Conservation (phyloP, 2,329 filamentous ascomycete genomes). For the Fonsecaea monophora region DNA sequence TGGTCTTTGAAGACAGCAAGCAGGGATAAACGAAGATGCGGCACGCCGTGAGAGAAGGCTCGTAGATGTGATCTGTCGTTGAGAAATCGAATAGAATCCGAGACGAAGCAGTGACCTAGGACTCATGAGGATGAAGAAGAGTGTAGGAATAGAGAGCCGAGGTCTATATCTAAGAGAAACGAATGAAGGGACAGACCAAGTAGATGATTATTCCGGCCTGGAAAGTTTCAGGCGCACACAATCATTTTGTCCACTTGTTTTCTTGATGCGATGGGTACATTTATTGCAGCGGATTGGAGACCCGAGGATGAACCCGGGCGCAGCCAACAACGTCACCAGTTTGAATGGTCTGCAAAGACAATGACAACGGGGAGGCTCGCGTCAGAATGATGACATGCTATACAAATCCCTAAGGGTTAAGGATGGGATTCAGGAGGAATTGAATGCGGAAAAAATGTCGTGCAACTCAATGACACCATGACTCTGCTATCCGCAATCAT, state of each 20-base stretch:
- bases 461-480: background rate
- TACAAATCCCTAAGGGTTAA: background rate
- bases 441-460: background rate
- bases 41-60: background rate
- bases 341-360: background rate
- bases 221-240: slow-evolving; percentile 2
- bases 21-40: background rate
- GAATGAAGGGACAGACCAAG: background rate
- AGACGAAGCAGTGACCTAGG: slow-evolving; percentile 4
- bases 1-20: background rate
- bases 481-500: background rate
- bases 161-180: background rate
- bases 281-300: slow-evolving; percentile 15
- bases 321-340: background rate
- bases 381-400: slow-evolving; percentile 15
- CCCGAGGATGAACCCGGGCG: background rate
- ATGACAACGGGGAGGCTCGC: background rate
- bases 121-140: slow-evolving; percentile 2
- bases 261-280: background rate
- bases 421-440: background rate
- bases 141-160: background rate
- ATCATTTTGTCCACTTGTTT: background rate
- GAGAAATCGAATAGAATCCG: background rate
- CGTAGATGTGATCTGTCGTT: background rate
- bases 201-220: background rate